A percentile compares a stretch with the other conserved stretches of the same genome.
phyloP scores from a whole-genome alignment of 1,284 basidiomycete species.

The Schizopora paradoxa region DNA sequence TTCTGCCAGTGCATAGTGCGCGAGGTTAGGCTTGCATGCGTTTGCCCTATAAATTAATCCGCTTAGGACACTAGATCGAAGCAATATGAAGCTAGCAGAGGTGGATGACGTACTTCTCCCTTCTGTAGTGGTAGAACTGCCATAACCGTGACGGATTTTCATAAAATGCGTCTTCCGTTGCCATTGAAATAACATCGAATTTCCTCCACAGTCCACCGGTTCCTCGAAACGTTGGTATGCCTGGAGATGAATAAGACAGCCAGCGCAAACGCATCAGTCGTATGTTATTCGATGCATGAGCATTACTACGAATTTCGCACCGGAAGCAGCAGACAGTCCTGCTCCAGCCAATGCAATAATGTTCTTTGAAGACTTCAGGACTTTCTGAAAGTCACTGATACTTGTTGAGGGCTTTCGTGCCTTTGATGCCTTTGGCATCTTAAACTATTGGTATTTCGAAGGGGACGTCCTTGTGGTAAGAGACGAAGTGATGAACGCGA shows the following conservation, averaged over 20 bases:
- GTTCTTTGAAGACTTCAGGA: slow-evolving; percentile 35
- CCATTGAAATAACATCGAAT: slow-evolving; percentile 50
- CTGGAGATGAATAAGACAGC: slow-evolving; percentile 25
- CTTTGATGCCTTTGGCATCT: not conserved
- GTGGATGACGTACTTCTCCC: slow-evolving; percentile 39
- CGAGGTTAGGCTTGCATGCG: slow-evolving; percentile 48
- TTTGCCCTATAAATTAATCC: slow-evolving; percentile 33
- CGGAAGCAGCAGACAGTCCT: slow-evolving; percentile 53
- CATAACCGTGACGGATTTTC: slow-evolving; percentile 51
- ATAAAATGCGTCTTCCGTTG: slow-evolving; percentile 52
- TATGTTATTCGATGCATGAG: not conserved
- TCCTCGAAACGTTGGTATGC: slow-evolving; percentile 59
- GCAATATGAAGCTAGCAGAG: not conserved
- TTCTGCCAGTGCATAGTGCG: slow-evolving; percentile 46
- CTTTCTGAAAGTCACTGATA: slow-evolving; percentile 29
- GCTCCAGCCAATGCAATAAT: slow-evolving; percentile 55
- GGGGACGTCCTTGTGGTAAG: too few relatives aligned
- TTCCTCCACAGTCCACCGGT: slow-evolving; percentile 56
- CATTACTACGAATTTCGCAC: slow-evolving; percentile 28
- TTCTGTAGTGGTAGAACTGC: slow-evolving; percentile 61
- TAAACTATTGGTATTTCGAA: not conserved
- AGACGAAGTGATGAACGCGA: too few relatives aligned
- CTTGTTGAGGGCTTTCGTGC: slow-evolving; percentile 18
- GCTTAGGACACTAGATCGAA: not conserved
- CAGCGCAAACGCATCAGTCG: not conserved